Percentiles rank a stretch among this genome's conserved stretches.
phyloP scores from a whole-genome alignment of 2,329 filamentous ascomycete genomes.

The Talaromyces piceae region DNA sequence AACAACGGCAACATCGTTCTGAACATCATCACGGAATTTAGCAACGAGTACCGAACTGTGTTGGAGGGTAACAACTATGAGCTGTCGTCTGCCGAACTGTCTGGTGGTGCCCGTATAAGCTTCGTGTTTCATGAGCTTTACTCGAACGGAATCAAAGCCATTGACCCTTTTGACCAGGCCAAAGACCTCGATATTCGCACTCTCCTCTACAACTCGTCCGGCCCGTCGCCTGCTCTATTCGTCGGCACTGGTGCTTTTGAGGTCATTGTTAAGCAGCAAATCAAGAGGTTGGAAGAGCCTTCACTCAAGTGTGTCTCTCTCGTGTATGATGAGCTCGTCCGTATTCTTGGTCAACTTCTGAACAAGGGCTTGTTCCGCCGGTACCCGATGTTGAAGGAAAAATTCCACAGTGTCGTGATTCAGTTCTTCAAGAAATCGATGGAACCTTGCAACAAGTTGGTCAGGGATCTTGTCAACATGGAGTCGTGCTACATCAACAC shows the following conservation, averaged over 20 bases:
- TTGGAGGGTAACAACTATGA: slow-evolving; percentile 96
- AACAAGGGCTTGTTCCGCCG: slow-evolving; percentile 83
- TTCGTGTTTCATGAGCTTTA: slow-evolving; percentile 99
- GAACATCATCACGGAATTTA: slow-evolving; percentile 98
- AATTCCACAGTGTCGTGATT: slow-evolving; percentile 89
- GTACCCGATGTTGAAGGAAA: slow-evolving; percentile 93
- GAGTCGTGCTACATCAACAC: slow-evolving; percentile 98
- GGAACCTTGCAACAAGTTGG: slow-evolving; percentile 96
- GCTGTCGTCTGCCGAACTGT: slow-evolving; percentile 86
- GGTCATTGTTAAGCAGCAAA: slow-evolving; percentile 96
- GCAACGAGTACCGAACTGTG: slow-evolving; percentile 93
- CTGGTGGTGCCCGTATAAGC: slow-evolving; percentile 93
- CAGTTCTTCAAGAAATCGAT: slow-evolving; percentile 96
- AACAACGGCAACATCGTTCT: slow-evolving; percentile 95
- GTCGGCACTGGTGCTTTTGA: slow-evolving; percentile 98
- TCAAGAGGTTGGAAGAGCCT: slow-evolving; percentile 90
- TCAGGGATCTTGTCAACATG: slow-evolving; percentile 88
- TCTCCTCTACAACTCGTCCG: slow-evolving; percentile 98
- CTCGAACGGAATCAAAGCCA: slow-evolving; percentile 91
- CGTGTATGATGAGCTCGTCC: slow-evolving; percentile 94
- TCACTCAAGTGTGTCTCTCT: slow-evolving; percentile 95
- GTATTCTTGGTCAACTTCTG: slow-evolving; percentile 84
- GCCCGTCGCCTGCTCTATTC: slow-evolving; percentile 90
- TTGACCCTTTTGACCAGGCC: slow-evolving; percentile 94
- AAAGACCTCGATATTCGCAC: slow-evolving; percentile 97